Conservation (phyloP, 805 yeast genomes). For the Pichia ethanolica region DNA sequence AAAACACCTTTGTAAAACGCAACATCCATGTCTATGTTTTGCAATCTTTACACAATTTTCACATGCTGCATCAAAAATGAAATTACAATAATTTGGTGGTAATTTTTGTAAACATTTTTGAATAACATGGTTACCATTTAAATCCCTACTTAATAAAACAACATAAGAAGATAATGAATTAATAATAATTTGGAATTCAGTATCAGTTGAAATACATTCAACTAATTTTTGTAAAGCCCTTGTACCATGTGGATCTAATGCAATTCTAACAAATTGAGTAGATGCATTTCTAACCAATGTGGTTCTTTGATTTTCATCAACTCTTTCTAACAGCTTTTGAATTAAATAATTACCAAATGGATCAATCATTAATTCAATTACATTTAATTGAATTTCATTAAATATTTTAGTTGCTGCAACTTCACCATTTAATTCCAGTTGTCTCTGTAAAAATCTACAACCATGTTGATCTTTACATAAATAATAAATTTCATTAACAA, state of each 20-base stretch:
- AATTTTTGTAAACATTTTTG: conserved; percentile 84
- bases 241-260: conserved; percentile 92
- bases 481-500: conserved; percentile 63
- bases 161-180: conserved; percentile 47
- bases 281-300: conserved; percentile 64
- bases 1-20: conserved; percentile 90
- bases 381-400: conserved; percentile 67
- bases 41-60: conserved; percentile 72
- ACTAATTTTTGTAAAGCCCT: conserved; percentile 89
- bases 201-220: conserved; percentile 65
- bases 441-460: conserved; percentile 84
- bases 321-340: conserved; percentile 81
- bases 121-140: conserved; percentile 94
- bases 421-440: conserved; percentile 59
- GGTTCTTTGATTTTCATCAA: conserved; percentile 61
- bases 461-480: conserved; percentile 96
- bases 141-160: conserved; percentile 73
- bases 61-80: conserved; percentile 82
- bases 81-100: conserved; percentile 63
- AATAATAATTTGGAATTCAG: conserved; percentile 54
- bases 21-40: conserved; percentile 95
- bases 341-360: conserved; percentile 96
- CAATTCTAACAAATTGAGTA: conserved; percentile 67
- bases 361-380: conserved; percentile 85
- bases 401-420: conserved; percentile 69